These are phyloP conservation scores for Phytophthora palmivora DNA, from an alignment of 352 stramenopile species.

Conservation along the genomic window DNA sequence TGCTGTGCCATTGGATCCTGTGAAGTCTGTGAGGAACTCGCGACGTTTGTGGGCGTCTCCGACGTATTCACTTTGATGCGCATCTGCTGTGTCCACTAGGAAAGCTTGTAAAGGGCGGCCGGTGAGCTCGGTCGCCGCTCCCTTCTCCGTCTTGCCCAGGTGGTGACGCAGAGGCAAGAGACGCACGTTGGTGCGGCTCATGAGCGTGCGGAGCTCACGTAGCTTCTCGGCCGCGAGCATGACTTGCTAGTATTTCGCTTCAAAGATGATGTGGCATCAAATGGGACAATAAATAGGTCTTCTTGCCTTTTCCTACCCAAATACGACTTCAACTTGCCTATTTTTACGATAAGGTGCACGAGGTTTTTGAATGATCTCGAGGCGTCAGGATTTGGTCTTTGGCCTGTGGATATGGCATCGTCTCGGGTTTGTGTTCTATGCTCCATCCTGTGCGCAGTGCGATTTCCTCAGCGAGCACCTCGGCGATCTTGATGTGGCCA, in stretches of 20 bases:
- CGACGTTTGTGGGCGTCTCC: slow-evolving; percentile 95
- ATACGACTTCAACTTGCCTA: slow-evolving; percentile 26
- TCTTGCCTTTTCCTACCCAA: slow-evolving; percentile 21
- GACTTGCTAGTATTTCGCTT: slow-evolving; percentile 9
- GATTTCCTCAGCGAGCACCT: slow-evolving; percentile 76
- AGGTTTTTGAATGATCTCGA: slow-evolving; percentile 56
- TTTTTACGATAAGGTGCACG: slow-evolving; percentile 44
- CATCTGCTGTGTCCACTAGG: slow-evolving; percentile 96
- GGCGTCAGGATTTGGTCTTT: slow-evolving; percentile 83
- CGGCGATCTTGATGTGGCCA: slow-evolving; percentile 85
- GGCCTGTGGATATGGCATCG: slow-evolving; percentile 81
- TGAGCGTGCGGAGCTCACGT: slow-evolving; percentile 65
- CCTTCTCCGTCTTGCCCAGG: slow-evolving; percentile 51
- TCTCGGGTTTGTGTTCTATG: slow-evolving; percentile 53
- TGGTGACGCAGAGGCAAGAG: slow-evolving; percentile 68
- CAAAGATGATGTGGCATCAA: not conserved
- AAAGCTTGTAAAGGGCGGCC: slow-evolving; percentile 87
- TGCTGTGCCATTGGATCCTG: slow-evolving; percentile 95
- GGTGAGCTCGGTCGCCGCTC: slow-evolving; percentile 33
- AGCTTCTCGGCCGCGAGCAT: slow-evolving; percentile 67
- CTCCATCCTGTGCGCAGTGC: slow-evolving; percentile 71
- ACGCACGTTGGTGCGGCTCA: slow-evolving; percentile 68
- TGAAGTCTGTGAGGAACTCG: slow-evolving; percentile 97
- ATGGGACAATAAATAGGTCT: slow-evolving; percentile 47
- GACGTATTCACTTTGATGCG: slow-evolving; percentile 99